Percentiles rank a stretch among this genome's conserved stretches.
Conservation (phyloP, 495 filamentous ascomycete genomes). For the Annulohypoxylon stygium region DNA sequence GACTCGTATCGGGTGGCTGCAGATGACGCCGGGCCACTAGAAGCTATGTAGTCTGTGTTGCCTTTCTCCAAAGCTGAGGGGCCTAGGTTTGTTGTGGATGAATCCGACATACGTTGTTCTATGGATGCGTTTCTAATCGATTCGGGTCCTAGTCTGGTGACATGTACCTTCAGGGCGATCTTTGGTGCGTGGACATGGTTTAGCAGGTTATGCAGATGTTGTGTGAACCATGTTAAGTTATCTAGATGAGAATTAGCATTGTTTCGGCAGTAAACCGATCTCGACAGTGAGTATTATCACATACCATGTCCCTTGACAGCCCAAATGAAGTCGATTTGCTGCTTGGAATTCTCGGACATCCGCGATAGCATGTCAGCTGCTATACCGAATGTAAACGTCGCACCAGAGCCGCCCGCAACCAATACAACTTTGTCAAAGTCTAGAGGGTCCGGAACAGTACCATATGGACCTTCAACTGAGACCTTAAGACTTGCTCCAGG, state of each 20-base stretch:
- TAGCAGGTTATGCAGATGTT: slow-evolving; percentile 60
- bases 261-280: slow-evolving; percentile 2
- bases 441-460: slow-evolving; percentile 67
- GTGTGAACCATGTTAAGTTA: slow-evolving; percentile 66
- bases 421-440: slow-evolving; percentile 69
- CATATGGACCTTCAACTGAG: slow-evolving; percentile 71
- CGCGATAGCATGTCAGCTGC: slow-evolving; percentile 63
- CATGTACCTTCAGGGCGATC: slow-evolving; percentile 62
- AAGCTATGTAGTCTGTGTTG: slow-evolving; percentile 19
- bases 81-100: slow-evolving; percentile 18
- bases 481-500: slow-evolving; percentile 62
- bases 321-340: slow-evolving; percentile 70
- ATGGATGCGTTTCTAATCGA: slow-evolving; percentile 1
- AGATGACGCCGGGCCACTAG: slow-evolving; percentile 37
- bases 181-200: slow-evolving; percentile 58
- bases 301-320: slow-evolving; percentile 63
- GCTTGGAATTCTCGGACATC: slow-evolving; percentile 56
- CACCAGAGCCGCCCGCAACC: slow-evolving; percentile 70
- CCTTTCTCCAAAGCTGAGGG: slow-evolving; percentile 24
- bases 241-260: slow-evolving; percentile 49
- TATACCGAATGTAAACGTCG: slow-evolving; percentile 69
- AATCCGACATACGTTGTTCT: slow-evolving; percentile 16
- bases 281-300: slow-evolving; percentile 22
- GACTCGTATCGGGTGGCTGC: slow-evolving; percentile 41
- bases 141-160: slow-evolving; percentile 50